A percentile compares a stretch with the other conserved stretches of the same genome.
Conservation (phyloP, 345 rosid species). For the Nephelium lappaceum region DNA sequence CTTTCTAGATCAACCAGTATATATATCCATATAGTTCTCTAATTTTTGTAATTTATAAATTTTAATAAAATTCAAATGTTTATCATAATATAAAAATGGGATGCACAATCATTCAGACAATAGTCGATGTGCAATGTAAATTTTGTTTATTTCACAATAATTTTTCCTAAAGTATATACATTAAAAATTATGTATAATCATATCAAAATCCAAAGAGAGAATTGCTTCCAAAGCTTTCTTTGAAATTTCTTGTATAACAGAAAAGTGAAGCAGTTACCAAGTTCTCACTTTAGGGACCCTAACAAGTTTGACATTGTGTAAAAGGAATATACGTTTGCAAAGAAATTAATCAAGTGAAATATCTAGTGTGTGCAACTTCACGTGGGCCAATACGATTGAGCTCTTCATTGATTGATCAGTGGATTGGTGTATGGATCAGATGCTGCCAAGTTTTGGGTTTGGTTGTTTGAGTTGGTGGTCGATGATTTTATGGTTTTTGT, state of each 20-base stretch:
- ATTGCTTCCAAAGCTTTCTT: background rate
- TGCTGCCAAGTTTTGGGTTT: background rate
- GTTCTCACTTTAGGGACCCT: constrained; percentile 16
- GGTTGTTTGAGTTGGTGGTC: background rate
- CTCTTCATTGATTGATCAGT: background rate
- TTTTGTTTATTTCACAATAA: no score
- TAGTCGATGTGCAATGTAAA: no score
- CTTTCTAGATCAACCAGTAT: no score
- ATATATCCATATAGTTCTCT: no score
- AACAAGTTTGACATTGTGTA: constrained; percentile 21
- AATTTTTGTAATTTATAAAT: no score
- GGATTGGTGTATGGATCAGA: background rate
- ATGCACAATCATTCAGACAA: no score
- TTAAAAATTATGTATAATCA: no score
- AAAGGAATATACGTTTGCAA: background rate
- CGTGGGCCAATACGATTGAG: background rate
- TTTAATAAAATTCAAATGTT: no score
- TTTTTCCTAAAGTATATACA: background rate
- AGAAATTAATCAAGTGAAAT: background rate
- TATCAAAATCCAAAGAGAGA: background rate
- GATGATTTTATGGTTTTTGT: background rate
- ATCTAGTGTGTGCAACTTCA: background rate
- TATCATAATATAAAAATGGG: no score
- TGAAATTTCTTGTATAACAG: constrained; percentile 13
- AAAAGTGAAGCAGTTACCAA: constrained; percentile 19